Conservation (phyloP, 2,329 filamentous ascomycete genomes). For the Byssochlamys sp. region DNA sequence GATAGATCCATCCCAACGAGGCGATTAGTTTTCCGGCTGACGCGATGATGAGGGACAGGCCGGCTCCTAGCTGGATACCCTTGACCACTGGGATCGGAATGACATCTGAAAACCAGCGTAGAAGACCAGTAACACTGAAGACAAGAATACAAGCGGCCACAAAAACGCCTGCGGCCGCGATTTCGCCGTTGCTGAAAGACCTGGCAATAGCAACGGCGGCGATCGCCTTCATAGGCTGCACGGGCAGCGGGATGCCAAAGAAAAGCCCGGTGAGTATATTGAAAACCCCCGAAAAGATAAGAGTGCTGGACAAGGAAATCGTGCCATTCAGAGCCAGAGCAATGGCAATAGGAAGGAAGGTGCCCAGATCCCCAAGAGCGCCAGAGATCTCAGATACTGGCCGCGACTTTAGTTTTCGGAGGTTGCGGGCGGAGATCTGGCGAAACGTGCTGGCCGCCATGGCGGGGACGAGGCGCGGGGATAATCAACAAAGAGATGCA, state of each 20-base stretch:
- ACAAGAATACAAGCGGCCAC: conserved; percentile 65
- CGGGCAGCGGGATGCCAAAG: conserved; percentile 82
- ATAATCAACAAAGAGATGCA: neutral
- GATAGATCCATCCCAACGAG: conserved; percentile 57
- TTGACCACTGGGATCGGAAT: conserved; percentile 84
- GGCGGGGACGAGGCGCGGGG: neutral
- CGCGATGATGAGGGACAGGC: conserved; percentile 69
- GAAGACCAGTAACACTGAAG: conserved; percentile 68
- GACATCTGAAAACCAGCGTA: conserved; percentile 61
- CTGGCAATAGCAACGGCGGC: conserved; percentile 76
- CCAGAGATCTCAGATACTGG: conserved; percentile 74
- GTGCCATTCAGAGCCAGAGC: conserved; percentile 69
- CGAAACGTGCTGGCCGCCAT: conserved; percentile 19
- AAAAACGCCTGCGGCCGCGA: conserved; percentile 72
- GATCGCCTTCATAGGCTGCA: conserved; percentile 86
- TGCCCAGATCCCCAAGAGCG: conserved; percentile 79
- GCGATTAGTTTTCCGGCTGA: conserved; percentile 61
- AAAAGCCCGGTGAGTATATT: conserved; percentile 72
- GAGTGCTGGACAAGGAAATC: conserved; percentile 70
- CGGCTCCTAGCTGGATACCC: conserved; percentile 88
- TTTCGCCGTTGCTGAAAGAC: conserved; percentile 57
- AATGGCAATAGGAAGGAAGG: conserved; percentile 78
- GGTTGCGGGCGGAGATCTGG: conserved; percentile 39
- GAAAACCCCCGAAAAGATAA: conserved; percentile 79
- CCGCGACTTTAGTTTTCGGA: conserved; percentile 45